A percentile compares a stretch with the other conserved stretches of the same genome.
These are phyloP conservation scores for Calonectria pauciramosa DNA, from an alignment of 2,329 filamentous ascomycete species.

Conservation along the genomic window DNA sequence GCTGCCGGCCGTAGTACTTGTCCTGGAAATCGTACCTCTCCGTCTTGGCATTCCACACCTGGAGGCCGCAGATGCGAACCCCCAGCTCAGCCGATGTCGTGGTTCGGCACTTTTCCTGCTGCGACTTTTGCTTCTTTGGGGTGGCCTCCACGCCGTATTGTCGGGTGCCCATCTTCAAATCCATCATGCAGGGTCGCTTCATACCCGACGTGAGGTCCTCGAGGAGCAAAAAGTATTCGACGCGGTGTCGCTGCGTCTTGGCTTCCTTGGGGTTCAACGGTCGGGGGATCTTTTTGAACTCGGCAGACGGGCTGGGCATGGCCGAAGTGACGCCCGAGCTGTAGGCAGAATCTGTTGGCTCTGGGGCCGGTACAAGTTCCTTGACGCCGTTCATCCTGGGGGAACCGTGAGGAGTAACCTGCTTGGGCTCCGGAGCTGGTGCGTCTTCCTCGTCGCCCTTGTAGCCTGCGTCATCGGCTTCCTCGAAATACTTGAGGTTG, in stretches of 20 bases:
- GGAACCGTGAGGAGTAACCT: neutral
- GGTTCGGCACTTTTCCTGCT: slow-evolving; percentile 90
- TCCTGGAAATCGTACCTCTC: slow-evolving; percentile 95
- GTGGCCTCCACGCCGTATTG: slow-evolving; percentile 95
- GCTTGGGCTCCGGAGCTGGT: slow-evolving; percentile 1
- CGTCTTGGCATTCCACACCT: slow-evolving; percentile 91
- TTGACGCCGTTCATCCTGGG: slow-evolving; percentile 31
- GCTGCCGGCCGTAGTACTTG: slow-evolving; percentile 93
- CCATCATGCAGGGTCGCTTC: slow-evolving; percentile 96
- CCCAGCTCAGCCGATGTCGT: slow-evolving; percentile 94
- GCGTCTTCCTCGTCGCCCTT: slow-evolving; percentile 68
- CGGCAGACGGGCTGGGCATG: slow-evolving; percentile 53
- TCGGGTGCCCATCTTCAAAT: slow-evolving; percentile 98
- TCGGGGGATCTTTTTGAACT: slow-evolving; percentile 62
- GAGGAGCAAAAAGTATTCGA: slow-evolving; percentile 92
- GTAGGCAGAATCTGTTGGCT: slow-evolving; percentile 53
- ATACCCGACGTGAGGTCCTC: slow-evolving; percentile 97
- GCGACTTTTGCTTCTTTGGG: slow-evolving; percentile 92
- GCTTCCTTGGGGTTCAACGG: slow-evolving; percentile 85
- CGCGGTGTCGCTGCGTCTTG: slow-evolving; percentile 74
- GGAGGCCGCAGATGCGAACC: slow-evolving; percentile 94
- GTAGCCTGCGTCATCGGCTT: slow-evolving; percentile 87
- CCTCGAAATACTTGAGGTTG: slow-evolving; percentile 91
- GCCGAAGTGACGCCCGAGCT: slow-evolving; percentile 49
- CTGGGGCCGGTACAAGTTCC: slow-evolving; percentile 18